Percentiles rank a stretch among this genome's conserved stretches.
These are phyloP conservation scores for Dactylis glomerata DNA, from an alignment of 176 grass and related monocot species.

Conservation along the genomic window DNA sequence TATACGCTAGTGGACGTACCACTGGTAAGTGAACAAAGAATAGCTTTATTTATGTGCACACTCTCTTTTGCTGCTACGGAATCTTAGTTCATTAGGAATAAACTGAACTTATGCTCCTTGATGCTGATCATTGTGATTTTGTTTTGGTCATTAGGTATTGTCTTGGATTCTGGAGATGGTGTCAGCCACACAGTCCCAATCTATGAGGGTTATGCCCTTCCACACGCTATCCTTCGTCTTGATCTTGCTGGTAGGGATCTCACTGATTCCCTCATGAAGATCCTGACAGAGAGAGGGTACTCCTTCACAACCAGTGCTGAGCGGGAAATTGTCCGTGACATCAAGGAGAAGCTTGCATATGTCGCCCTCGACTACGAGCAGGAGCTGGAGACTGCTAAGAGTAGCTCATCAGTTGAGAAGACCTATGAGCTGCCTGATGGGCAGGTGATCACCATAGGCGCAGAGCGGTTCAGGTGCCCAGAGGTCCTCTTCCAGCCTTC, in stretches of 20 bases:
- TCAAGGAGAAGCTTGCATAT: conserved; percentile 90
- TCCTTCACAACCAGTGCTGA: conserved; percentile 86
- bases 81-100: conserved; percentile 6
- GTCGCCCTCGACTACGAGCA: conserved; percentile 78
- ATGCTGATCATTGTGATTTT: conserved; percentile 21
- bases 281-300: conserved; percentile 86
- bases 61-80: not conserved
- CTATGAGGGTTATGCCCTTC: conserved; percentile 84
- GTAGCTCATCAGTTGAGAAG: conserved; percentile 71
- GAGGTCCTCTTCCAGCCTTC: conserved; percentile 96
- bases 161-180: conserved; percentile 86
- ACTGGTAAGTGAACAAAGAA: conserved; percentile 59
- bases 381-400: conserved; percentile 75
- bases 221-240: conserved; percentile 85
- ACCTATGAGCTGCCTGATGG: conserved; percentile 85
- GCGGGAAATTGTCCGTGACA: conserved; percentile 94
- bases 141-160: conserved; percentile 53
- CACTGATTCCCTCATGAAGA: conserved; percentile 89
- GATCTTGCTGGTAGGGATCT: conserved; percentile 88
- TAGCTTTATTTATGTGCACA: not conserved
- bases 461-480: conserved; percentile 86
- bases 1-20: conserved; percentile 84
- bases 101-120: not conserved
- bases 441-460: conserved; percentile 78
- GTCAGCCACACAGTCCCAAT: conserved; percentile 88